phyloP scores from a whole-genome alignment of 129 eudicot genomes.

The Lactuca saligna region DNA sequence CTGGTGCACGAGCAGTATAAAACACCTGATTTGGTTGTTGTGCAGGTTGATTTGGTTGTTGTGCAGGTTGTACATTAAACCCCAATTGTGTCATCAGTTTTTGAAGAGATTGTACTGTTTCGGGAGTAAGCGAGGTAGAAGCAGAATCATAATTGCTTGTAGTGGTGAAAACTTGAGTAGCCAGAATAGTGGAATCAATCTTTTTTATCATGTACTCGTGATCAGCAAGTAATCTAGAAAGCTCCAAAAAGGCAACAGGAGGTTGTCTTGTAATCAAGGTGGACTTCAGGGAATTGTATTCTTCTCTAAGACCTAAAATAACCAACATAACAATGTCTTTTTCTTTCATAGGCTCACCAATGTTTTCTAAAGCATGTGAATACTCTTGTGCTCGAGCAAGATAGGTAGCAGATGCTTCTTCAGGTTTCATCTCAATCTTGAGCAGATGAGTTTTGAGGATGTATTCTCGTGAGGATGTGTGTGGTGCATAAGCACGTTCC shows the following conservation, averaged over 20 bases:
- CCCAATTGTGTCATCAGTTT: not conserved
- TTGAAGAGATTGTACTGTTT: not conserved
- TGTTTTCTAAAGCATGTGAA: not conserved
- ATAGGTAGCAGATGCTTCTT: not conserved
- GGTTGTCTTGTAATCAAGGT: not conserved
- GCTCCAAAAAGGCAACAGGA: not conserved
- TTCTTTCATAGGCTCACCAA: conserved; percentile 8
- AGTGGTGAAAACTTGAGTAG: not conserved
- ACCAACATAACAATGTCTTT: not conserved
- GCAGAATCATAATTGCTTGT: not conserved
- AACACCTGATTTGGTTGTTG: not conserved
- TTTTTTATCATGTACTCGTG: not conserved
- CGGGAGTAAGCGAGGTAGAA: not conserved
- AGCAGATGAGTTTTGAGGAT: too few relatives aligned
- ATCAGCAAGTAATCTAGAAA: not conserved
- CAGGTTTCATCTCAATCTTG: not conserved
- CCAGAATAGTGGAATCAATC: not conserved
- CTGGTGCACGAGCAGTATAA: not conserved
- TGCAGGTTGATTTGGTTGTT: not conserved
- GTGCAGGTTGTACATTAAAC: not conserved
- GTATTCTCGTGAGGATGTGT: not conserved
- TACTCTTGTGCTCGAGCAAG: not conserved
- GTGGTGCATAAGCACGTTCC: not conserved
- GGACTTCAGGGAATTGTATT: not conserved
- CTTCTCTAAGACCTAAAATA: not conserved